phyloP scores from a whole-genome alignment of 495 filamentous ascomycete genomes.

The Cercophora samala region DNA sequence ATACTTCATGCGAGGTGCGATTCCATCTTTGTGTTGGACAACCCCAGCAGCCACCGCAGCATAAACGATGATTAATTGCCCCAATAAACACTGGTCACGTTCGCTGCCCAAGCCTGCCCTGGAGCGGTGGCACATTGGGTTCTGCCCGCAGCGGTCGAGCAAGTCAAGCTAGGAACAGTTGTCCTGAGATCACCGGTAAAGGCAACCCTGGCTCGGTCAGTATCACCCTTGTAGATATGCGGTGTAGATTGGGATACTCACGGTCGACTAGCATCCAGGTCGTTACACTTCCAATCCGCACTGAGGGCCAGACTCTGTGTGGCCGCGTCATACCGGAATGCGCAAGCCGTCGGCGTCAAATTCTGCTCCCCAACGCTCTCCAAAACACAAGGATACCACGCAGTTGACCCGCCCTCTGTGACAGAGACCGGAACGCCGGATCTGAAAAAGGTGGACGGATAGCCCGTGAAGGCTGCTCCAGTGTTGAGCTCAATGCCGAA shows the following conservation, averaged over 20 bases:
- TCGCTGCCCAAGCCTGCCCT: conserved; percentile 10
- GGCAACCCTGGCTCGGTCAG: background rate
- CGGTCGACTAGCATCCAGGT: conserved; percentile 27
- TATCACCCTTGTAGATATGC: background rate
- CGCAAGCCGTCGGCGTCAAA: conserved; percentile 23
- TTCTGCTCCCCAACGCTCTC: conserved; percentile 17
- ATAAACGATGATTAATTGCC: background rate
- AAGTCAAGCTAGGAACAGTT: conserved; percentile 4
- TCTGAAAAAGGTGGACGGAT: conserved; percentile 17
- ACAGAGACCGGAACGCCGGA: conserved; percentile 7
- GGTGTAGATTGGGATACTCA: conserved; percentile 21
- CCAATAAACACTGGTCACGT: conserved; percentile 7
- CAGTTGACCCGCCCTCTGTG: background rate
- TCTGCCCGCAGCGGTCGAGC: conserved; percentile 1
- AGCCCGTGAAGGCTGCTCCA: conserved; percentile 20
- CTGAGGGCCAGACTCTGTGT: conserved; percentile 18
- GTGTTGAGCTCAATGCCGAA: conserved; percentile 32
- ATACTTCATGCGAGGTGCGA: background rate
- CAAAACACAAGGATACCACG: conserved; percentile 28
- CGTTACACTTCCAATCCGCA: conserved; percentile 30
- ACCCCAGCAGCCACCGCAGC: background rate
- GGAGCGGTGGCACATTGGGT: conserved; percentile 8
- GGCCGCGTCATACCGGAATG: conserved; percentile 18
- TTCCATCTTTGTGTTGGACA: background rate
- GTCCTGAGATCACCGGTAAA: conserved; percentile 19